A percentile compares a stretch with the other conserved stretches of the same genome.
Conservation (phyloP, 2,329 filamentous ascomycete genomes). For the Pseudocercospora macadamiae region DNA sequence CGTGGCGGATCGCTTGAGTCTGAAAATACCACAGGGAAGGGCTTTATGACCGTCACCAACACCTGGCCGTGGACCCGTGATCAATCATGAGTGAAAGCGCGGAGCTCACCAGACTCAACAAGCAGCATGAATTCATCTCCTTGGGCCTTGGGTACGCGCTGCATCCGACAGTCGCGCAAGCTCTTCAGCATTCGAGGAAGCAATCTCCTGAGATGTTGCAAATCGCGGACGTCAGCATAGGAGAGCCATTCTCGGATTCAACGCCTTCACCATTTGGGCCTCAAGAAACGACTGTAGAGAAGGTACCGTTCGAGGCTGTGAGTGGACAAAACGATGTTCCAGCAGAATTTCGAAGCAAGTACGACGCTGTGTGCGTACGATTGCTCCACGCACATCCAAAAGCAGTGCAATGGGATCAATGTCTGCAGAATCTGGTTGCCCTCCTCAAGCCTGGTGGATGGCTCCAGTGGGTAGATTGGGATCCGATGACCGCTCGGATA, state of each 20-base stretch:
- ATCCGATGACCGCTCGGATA: slow-evolving; percentile 25
- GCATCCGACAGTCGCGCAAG: slow-evolving; percentile 19
- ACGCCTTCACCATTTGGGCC: background rate
- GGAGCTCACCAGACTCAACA: slow-evolving; percentile 12
- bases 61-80: background rate
- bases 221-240: slow-evolving; percentile 19
- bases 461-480: slow-evolving; percentile 21
- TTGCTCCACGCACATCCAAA: slow-evolving; percentile 17
- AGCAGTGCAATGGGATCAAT: slow-evolving; percentile 13
- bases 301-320: background rate
- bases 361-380: slow-evolving; percentile 20
- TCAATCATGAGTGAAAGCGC: background rate
- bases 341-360: slow-evolving; percentile 10
- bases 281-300: background rate
- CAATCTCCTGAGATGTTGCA: background rate
- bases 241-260: background rate
- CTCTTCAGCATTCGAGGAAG: background rate
- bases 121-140: slow-evolving; percentile 25
- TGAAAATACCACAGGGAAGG: no score
- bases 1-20: background rate
- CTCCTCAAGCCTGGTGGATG: slow-evolving; percentile 22
- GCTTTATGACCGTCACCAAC: no score
- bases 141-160: slow-evolving; percentile 20
- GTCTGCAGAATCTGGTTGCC: slow-evolving; percentile 13
- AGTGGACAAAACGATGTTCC: background rate